Base-by-base conservation (phyloP, 352 stramenopile genomes). In the Pythium chondricola region DNA sequence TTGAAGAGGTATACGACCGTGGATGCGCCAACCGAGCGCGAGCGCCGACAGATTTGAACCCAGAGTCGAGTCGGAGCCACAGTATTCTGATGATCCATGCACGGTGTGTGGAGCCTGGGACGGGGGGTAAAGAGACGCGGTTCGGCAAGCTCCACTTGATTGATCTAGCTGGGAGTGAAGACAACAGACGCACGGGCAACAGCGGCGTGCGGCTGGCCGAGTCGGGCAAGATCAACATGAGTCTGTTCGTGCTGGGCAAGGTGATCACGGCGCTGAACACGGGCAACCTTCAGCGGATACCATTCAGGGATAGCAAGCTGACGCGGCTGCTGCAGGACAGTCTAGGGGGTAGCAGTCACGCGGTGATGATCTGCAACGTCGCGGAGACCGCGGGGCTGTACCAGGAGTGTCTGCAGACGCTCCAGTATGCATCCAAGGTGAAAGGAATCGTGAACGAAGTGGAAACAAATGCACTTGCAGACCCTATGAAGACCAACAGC, bases 21-120 rank as follows among this genome's bases (percentile, higher is more conserved):
- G 60, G 65, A 10, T 63, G 44, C 31, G 54, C 38, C 4, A 52
- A 43, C 42, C 67, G 65, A 7, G 51, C 61, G 26, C 58, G 56
- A 9, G 53, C 51, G 8, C 45, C 53, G 14, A 95, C 84, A 0
- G 64, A 86, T 8, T 48, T 88, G 22, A 94, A 96, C 58, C 52
- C 71, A 0, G 61, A 77, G 30, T 85, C 67, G 48, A 89, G 61
- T 46, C 65, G 86, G 17, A 88, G 69, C 36, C 88, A 97, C 45
- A 75, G 75, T 35, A 88, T 97, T 27, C 46, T 97, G 11, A 85
- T 76, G 42, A 62, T 96, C 22, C 57, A 73, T 32, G 67, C 61
- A 21, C 49, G 41, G 1, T 46, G 51, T 0, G 45, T 22, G 3
- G 61, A 71, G 41, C 29, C 37, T 3, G n/a, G n/a, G n/a, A n/a